Percentiles rank a stretch among this genome's conserved stretches.
These are phyloP conservation scores for Arxiozyma telluris DNA, from an alignment of 1,139 yeast species.

Conservation along the genomic window DNA sequence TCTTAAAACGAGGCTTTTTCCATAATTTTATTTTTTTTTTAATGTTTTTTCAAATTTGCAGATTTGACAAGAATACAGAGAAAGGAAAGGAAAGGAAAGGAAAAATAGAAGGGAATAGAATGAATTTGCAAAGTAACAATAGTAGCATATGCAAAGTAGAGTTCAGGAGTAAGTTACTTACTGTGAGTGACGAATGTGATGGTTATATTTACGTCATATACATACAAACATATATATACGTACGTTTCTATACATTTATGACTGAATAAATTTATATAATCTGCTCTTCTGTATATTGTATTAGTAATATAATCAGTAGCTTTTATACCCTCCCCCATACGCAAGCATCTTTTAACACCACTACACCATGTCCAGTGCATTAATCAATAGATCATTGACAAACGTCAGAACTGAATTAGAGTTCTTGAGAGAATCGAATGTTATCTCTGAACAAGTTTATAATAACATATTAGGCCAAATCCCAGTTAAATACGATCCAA, in stretches of 20 bases:
- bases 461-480: conserved; percentile 44
- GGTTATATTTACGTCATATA: too few species aligned
- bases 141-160: too few species aligned
- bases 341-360: neutral
- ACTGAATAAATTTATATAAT: neutral
- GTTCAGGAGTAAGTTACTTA: too few species aligned
- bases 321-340: too few species aligned
- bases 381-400: conserved; percentile 70
- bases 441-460: conserved; percentile 52
- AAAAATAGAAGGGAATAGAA: too few species aligned
- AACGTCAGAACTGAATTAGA: conserved; percentile 67
- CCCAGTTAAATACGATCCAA: conserved; percentile 49
- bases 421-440: conserved; percentile 69
- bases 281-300: too few species aligned
- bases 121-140: neutral
- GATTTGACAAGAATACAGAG: neutral
- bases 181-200: too few species aligned
- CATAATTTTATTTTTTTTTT: too few species aligned
- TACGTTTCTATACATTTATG: too few species aligned
- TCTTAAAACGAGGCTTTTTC: neutral
- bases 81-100: neutral
- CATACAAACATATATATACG: too few species aligned
- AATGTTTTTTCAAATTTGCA: neutral
- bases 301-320: too few species aligned
- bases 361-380: conserved; percentile 40